Conservation (phyloP, 2,329 filamentous ascomycete species). For the Colletotrichum lupini region DNA sequence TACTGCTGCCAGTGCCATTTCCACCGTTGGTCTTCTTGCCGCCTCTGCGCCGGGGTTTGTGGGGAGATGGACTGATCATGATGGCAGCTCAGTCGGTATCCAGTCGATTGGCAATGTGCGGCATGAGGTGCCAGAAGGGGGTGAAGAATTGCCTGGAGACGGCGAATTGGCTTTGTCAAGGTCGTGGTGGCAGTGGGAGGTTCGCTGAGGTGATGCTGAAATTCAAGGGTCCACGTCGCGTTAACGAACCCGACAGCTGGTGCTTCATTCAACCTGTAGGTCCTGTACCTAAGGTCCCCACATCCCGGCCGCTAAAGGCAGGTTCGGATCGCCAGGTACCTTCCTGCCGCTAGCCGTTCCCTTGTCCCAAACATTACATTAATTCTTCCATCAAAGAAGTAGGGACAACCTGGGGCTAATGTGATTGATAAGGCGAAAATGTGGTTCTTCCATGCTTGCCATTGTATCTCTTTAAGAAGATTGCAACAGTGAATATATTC, state of each 20-base stretch:
- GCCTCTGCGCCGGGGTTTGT: constrained; percentile 69
- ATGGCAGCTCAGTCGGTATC: constrained; percentile 42
- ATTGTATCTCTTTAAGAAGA: background rate
- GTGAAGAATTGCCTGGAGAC: constrained; percentile 1
- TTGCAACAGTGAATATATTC: background rate
- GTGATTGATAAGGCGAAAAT: background rate
- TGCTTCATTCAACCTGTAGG: background rate
- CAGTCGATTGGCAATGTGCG: background rate
- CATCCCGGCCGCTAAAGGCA: constrained; percentile 26
- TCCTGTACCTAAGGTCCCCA: constrained; percentile 24
- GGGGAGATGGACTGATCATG: constrained; percentile 66
- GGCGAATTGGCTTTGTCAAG: constrained; percentile 12
- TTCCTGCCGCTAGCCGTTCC: background rate
- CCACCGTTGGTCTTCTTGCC: constrained; percentile 58
- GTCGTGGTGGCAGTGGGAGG: background rate
- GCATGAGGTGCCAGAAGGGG: constrained; percentile 10
- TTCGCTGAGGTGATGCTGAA: constrained; percentile 5
- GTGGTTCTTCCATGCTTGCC: background rate
- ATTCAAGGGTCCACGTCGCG: constrained; percentile 34
- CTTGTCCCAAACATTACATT: background rate
- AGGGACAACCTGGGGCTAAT: background rate
- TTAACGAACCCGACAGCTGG: constrained; percentile 12
- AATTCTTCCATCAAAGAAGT: background rate
- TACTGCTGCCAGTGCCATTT: constrained; percentile 10
- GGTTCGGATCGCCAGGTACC: constrained; percentile 9